Base-by-base conservation (phyloP, 805 yeast species). In the Candida silvatica region DNA sequence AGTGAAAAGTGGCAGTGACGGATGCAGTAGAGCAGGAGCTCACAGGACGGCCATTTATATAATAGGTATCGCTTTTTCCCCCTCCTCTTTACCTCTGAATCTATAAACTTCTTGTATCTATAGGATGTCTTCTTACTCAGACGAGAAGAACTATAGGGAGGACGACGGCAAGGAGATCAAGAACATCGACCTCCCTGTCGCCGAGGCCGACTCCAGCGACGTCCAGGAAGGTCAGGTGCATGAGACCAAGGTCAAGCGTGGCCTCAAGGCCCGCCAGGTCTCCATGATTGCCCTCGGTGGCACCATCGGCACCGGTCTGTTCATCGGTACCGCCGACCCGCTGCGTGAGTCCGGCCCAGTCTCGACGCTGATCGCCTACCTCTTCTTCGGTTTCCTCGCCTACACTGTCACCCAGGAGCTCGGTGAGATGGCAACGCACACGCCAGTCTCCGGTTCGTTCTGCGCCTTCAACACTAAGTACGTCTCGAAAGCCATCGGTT, bases 351-450 rank as follows among this genome's bases (percentile, higher is more conserved):
- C 83, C 12, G 90, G 90, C 17, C 88, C 88, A 1, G 87, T 74
- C 8, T 72, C 74, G 35, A 61, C 83, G 4, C 56, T 81, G 19
- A 74, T 81, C 32, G 69, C 84, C 2, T 81, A 74, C 47, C 32
- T 74, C 14, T 77, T 77, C 54, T 77, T 80, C 68, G 84, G 80
- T 25, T 54, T 80, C 2, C 49, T 81, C 31, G 84, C 77, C 0
- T 77, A 64, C 48, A 67, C 72, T 11, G 82, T 80, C 34, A 74
- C 83, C 16, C 87, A 80, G 51, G 69, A 80, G 3, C 60, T 81
- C 37, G 88, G 87, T 48, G 90, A 81, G 56, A 78, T 81, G 88
- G 86, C 87, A 34, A 80, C 87, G 7, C 77, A 69, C 44, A 75
- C 80, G 14, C 88, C 88, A 6, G 71, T 77, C 28, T 66, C 76